Conservation (phyloP, 495 filamentous ascomycete species). For the Tuber melanosporum region DNA sequence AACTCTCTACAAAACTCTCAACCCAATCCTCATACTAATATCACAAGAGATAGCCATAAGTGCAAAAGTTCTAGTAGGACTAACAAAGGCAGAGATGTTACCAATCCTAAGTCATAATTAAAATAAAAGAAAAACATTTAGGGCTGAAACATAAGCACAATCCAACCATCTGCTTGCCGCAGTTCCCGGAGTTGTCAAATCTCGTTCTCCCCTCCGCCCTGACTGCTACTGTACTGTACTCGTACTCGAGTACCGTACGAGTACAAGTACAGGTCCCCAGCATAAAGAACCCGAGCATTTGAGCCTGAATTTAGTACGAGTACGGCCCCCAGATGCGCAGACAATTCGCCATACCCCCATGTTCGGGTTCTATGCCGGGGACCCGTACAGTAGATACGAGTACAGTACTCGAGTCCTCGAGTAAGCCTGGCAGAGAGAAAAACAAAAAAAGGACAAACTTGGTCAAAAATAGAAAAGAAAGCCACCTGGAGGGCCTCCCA, state of each 20-base stretch:
- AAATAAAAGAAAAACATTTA: not conserved
- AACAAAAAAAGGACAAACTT: not conserved
- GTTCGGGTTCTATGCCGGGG: too few species aligned
- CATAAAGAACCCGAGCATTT: too few species aligned
- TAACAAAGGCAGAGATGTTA: not conserved
- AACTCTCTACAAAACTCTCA: not conserved
- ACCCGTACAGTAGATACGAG: too few species aligned
- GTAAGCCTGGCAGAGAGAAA: too few species aligned
- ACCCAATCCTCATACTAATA: not conserved
- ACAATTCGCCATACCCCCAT: too few species aligned
- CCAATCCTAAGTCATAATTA: not conserved
- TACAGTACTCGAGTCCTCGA: too few species aligned
- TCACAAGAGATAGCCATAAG: not conserved
- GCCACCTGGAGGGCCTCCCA: not conserved
- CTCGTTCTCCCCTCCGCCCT: not conserved
- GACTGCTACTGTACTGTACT: not conserved
- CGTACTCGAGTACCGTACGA: too few species aligned
- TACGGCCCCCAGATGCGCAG: too few species aligned
- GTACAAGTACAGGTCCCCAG: too few species aligned
- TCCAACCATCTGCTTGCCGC: not conserved
- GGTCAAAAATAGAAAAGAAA: not conserved
- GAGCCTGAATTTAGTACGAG: too few species aligned
- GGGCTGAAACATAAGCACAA: not conserved
- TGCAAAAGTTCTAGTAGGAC: not conserved
- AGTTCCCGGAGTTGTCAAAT: not conserved